These are phyloP conservation scores for Botrytis cinerea DNA, from an alignment of 2,329 filamentous ascomycete species.

Conservation along the genomic window DNA sequence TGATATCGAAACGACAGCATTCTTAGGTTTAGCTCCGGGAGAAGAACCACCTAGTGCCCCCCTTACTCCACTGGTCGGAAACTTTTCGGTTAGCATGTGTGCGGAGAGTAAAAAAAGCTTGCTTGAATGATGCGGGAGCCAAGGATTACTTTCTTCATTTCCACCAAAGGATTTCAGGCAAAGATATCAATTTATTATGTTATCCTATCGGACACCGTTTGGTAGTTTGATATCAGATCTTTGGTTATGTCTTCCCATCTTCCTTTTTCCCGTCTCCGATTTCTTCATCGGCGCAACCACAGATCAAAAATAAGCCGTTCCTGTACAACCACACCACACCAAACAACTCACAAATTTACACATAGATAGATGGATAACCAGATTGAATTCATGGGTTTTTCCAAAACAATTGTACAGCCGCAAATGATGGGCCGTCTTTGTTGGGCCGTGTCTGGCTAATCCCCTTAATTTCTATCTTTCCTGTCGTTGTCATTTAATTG, in stretches of 20 bases:
- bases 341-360: background rate
- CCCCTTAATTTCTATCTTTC: background rate
- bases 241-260: background rate
- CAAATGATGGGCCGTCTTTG: background rate
- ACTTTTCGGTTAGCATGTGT: background rate
- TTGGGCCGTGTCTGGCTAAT: background rate
- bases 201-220: background rate
- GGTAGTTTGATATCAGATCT: background rate
- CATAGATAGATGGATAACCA: background rate
- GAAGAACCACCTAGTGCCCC: background rate
- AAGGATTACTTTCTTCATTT: background rate
- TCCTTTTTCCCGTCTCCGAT: background rate
- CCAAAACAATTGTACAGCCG: background rate
- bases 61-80: background rate
- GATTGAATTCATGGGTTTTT: background rate
- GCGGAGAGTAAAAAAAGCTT: background rate
- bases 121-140: background rate
- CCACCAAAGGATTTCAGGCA: slow-evolving; percentile 2
- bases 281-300: background rate
- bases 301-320: background rate
- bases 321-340: slow-evolving; percentile 5
- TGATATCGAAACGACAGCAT: background rate
- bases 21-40: background rate
- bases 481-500: background rate
- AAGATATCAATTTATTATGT: background rate